Percentiles rank a stretch among this genome's conserved stretches.
These are phyloP conservation scores for Ceratobasidium sp. DNA, from an alignment of 1,284 basidiomycete genomes.

Conservation along the genomic window DNA sequence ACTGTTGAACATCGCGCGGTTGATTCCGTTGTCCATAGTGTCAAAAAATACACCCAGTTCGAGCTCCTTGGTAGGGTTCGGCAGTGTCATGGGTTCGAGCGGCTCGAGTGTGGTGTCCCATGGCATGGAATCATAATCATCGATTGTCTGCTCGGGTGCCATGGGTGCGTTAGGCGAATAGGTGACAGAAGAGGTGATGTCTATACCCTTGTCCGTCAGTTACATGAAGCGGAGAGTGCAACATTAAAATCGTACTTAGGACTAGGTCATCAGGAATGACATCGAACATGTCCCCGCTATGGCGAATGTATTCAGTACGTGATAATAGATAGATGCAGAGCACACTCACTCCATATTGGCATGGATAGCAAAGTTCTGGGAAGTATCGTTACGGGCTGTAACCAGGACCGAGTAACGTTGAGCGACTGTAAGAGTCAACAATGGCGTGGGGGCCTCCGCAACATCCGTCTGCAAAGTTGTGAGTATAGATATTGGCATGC, in stretches of 20 bases:
- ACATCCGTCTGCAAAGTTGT: conserved; percentile 68
- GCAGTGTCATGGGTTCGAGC: conserved; percentile 60
- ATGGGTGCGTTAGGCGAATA: conserved; percentile 63
- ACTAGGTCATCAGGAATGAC: conserved; percentile 70
- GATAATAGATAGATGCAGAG: background rate
- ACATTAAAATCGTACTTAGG: conserved; percentile 65
- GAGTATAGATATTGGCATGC: background rate
- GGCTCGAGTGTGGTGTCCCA: conserved; percentile 61
- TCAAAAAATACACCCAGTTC: conserved; percentile 61
- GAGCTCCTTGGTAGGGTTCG: conserved; percentile 53
- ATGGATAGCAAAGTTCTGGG: conserved; percentile 86
- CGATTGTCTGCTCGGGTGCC: conserved; percentile 60
- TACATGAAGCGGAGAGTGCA: conserved; percentile 46
- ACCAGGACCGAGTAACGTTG: conserved; percentile 96
- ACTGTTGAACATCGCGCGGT: conserved; percentile 73
- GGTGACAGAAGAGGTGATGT: conserved; percentile 78
- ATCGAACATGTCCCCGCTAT: conserved; percentile 79
- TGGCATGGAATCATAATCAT: conserved; percentile 68
- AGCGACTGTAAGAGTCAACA: conserved; percentile 79
- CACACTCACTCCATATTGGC: conserved; percentile 79
- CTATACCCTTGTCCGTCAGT: conserved; percentile 46
- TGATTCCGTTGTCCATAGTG: conserved; percentile 80
- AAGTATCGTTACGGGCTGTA: conserved; percentile 84
- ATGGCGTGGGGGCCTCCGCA: conserved; percentile 71
- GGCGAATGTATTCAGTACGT: conserved; percentile 7